Evolutionary conservation across 345 rosid species (phyloP).

Genomic region (Noccaea bulbosa): DNA sequence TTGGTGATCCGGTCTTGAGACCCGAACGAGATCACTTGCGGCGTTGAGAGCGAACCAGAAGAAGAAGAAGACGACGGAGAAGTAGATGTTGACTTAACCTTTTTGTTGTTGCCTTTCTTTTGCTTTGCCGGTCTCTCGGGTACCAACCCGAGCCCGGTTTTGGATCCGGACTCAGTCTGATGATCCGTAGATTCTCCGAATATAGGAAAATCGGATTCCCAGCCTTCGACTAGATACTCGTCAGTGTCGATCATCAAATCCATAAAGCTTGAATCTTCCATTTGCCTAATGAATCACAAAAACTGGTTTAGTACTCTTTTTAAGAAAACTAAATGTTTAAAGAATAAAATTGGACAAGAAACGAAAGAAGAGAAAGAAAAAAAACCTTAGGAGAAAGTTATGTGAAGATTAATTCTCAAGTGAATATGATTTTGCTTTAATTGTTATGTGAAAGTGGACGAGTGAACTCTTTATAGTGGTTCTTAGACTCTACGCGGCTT

Average conservation of each 20-base stretch:
- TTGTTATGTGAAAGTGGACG: conserved; percentile 20
- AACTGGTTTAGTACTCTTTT: too few relatives aligned
- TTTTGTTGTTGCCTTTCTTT: neutral
- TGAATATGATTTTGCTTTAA: conserved; percentile 16
- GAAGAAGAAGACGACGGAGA: conserved; percentile 33
- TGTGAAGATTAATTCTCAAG: neutral
- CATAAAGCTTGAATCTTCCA: conserved; percentile 43
- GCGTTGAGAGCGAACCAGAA: neutral
- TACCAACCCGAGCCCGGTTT: conserved; percentile 5
- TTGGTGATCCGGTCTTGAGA: conserved; percentile 8
- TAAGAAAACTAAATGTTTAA: neutral
- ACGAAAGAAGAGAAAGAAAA: neutral
- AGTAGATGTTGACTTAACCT: conserved; percentile 18
- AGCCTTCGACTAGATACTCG: conserved; percentile 39
- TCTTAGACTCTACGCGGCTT: conserved; percentile 14
- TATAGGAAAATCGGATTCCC: conserved; percentile 35
- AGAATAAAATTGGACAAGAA: neutral
- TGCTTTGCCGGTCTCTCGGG: conserved; percentile 20
- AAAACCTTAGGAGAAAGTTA: neutral
- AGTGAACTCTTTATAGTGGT: conserved; percentile 36
- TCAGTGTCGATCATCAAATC: conserved; percentile 41
- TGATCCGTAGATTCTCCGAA: neutral
- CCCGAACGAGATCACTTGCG: conserved; percentile 41
- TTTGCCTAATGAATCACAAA: conserved; percentile 20
- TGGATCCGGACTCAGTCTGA: conserved; percentile 1